These are phyloP conservation scores for Debaryomyces coudertii DNA, from an alignment of 1,139 yeast genomes.

Conservation along the genomic window DNA sequence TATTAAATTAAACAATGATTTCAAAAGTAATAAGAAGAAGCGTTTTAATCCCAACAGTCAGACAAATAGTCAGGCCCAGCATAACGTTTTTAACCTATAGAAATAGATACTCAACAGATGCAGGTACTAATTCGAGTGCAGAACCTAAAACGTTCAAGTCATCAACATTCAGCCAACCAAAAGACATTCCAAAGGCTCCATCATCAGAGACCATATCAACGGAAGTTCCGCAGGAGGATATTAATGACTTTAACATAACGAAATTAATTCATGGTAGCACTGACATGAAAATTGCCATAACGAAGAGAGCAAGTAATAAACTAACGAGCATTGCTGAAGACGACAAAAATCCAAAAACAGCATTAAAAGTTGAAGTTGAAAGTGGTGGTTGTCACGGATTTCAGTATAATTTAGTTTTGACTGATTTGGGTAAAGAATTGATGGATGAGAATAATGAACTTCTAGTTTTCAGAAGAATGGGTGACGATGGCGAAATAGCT, in stretches of 20 bases:
- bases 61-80: not conserved
- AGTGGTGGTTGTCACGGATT: slow-evolving; percentile 99
- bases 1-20: slow-evolving; percentile 7
- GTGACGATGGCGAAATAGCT: slow-evolving; percentile 43
- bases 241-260: slow-evolving; percentile 35
- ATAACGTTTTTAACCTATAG: not conserved
- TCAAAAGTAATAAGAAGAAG: slow-evolving; percentile 1
- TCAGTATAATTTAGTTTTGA: slow-evolving; percentile 77
- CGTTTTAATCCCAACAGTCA: not conserved
- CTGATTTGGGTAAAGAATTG: slow-evolving; percentile 49
- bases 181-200: slow-evolving; percentile 13
- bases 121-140: not conserved
- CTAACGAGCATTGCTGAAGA: slow-evolving; percentile 56
- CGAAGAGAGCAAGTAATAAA: slow-evolving; percentile 48
- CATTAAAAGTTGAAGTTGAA: slow-evolving; percentile 79
- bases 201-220: slow-evolving; percentile 10
- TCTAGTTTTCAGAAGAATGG: slow-evolving; percentile 66
- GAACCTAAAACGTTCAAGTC: slow-evolving; percentile 27
- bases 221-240: slow-evolving; percentile 26
- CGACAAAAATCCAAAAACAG: slow-evolving; percentile 64
- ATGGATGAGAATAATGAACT: slow-evolving; percentile 34
- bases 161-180: slow-evolving; percentile 31
- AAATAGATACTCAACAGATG: slow-evolving; percentile 1
- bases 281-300: slow-evolving; percentile 41
- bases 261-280: slow-evolving; percentile 39